Percentiles rank a stretch among this genome's conserved stretches.
These are phyloP conservation scores for Phytophthora macrochlamydospora DNA, from an alignment of 352 stramenopile genomes.

Conservation along the genomic window DNA sequence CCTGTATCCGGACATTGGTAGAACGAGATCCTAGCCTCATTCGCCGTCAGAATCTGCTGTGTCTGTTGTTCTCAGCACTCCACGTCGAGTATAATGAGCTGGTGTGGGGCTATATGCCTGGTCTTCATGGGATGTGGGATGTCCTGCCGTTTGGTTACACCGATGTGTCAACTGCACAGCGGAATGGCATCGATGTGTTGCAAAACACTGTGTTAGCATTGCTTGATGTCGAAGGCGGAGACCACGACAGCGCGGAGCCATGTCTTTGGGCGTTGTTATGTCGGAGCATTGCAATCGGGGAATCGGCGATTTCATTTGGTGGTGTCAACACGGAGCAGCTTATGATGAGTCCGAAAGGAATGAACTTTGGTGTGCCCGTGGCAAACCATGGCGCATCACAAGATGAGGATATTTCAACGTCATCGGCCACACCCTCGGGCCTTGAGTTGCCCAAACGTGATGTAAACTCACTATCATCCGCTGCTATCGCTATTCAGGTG, in stretches of 20 bases:
- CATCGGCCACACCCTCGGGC: conserved; percentile 16
- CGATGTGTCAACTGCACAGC: conserved; percentile 24
- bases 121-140: conserved; percentile 76
- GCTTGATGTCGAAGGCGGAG: conserved; percentile 68
- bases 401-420: conserved; percentile 22
- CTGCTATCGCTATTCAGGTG: conserved; percentile 57
- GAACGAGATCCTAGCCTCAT: conserved; percentile 78
- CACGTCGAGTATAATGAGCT: conserved; percentile 69
- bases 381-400: conserved; percentile 15
- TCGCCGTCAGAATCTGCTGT: conserved; percentile 61
- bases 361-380: conserved; percentile 26
- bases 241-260: conserved; percentile 48
- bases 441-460: conserved; percentile 30
- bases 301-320: conserved; percentile 54
- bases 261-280: conserved; percentile 82
- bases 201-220: conserved; percentile 65
- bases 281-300: conserved; percentile 79
- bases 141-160: conserved; percentile 48
- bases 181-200: conserved; percentile 48
- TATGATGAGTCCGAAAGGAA: conserved; percentile 80
- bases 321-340: conserved; percentile 36
- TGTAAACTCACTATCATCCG: conserved; percentile 36
- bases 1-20: conserved; percentile 78
- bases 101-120: conserved; percentile 67
- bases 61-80: conserved; percentile 78